Evolutionary conservation across 1,284 basidiomycete genomes (phyloP).

Genomic region (Ustilago vetiveriae): DNA sequence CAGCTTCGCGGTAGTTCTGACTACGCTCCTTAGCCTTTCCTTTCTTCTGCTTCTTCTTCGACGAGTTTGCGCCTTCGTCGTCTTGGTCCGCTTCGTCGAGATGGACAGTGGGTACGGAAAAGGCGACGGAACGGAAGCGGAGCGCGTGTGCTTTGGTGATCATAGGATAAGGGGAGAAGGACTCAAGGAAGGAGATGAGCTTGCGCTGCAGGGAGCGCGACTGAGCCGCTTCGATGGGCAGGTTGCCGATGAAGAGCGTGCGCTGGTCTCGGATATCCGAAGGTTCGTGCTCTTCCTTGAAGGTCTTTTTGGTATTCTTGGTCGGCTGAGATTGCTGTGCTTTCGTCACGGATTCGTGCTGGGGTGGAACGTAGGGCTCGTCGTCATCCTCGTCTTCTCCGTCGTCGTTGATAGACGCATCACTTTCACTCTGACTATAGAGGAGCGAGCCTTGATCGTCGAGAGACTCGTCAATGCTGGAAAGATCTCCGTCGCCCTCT

Average conservation of each 20-base stretch:
- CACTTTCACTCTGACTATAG: constrained; percentile 29
- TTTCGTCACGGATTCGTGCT: constrained; percentile 67
- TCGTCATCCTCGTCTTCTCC: constrained; percentile 32
- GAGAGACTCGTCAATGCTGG: constrained; percentile 27
- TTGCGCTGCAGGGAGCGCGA: constrained; percentile 68
- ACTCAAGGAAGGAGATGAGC: constrained; percentile 66
- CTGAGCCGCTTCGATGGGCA: constrained; percentile 79
- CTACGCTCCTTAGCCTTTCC: constrained; percentile 69
- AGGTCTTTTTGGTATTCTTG: constrained; percentile 46
- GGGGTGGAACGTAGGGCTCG: constrained; percentile 56
- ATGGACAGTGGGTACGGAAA: constrained; percentile 64
- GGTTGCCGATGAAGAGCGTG: constrained; percentile 93
- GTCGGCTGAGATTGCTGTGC: constrained; percentile 23
- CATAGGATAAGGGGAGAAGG: constrained; percentile 54
- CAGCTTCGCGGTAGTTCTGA: constrained; percentile 75
- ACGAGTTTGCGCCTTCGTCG: constrained; percentile 42
- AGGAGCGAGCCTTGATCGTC: constrained; percentile 38
- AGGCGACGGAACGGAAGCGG: constrained; percentile 67
- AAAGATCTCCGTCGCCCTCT: constrained; percentile 40
- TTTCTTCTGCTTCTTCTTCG: constrained; percentile 62
- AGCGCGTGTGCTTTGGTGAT: constrained; percentile 52
- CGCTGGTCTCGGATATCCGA: constrained; percentile 74
- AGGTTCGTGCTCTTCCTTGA: constrained; percentile 50
- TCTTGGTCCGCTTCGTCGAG: constrained; percentile 61
- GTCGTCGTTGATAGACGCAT: constrained; percentile 16